phyloP scores from a whole-genome alignment of 805 yeast species.

The Wickerhamomyces bisporus region DNA sequence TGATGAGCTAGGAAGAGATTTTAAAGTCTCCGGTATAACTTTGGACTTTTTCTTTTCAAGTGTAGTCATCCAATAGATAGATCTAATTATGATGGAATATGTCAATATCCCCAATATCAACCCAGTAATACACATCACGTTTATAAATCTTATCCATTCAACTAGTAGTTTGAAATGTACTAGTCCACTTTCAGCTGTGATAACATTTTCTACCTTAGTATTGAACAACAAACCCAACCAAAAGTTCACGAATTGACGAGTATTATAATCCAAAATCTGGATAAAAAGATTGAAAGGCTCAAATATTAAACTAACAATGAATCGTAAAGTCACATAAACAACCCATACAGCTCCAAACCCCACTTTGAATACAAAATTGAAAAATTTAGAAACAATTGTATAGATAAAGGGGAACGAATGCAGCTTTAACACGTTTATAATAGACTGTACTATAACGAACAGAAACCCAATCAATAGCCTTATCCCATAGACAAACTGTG shows the following conservation, averaged over 20 bases:
- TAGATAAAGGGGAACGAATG: too few species aligned
- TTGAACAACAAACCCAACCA: conserved; percentile 15
- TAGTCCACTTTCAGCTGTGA: conserved; percentile 13
- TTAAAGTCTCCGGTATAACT: background rate
- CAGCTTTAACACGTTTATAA: too few species aligned
- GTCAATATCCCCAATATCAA: conserved; percentile 18
- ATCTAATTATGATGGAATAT: conserved; percentile 16
- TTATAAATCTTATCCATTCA: conserved; percentile 19
- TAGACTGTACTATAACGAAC: too few species aligned
- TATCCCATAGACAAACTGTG: too few species aligned
- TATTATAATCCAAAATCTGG: conserved; percentile 18
- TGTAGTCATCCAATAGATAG: conserved; percentile 20
- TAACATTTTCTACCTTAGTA: conserved; percentile 12
- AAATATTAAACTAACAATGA: conserved; percentile 8
- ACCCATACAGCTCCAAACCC: background rate
- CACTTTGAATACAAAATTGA: too few species aligned
- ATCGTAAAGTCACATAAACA: background rate
- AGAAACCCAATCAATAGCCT: too few species aligned
- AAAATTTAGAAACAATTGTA: too few species aligned
- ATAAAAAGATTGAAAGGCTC: conserved; percentile 17
- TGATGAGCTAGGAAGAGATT: too few species aligned
- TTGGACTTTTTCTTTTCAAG: conserved; percentile 7
- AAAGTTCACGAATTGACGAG: conserved; percentile 13
- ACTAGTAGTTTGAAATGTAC: conserved; percentile 15
- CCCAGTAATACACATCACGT: conserved; percentile 18